These are phyloP conservation scores for Apiotrichum mycotoxinovorans DNA, from an alignment of 1,284 basidiomycete species.

Conservation along the genomic window DNA sequence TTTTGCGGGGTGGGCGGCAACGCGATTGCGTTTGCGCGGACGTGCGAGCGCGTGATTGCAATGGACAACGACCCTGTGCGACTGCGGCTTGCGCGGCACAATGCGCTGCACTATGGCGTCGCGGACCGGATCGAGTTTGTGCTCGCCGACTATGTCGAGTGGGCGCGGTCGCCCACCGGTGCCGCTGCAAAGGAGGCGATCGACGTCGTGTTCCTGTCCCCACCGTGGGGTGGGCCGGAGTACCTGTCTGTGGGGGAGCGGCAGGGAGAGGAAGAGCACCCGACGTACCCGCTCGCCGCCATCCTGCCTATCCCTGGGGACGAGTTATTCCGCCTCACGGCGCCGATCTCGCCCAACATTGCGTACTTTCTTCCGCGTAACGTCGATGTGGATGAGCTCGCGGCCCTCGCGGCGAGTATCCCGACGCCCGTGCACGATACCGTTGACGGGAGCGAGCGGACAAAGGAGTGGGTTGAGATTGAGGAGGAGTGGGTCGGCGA, in stretches of 20 bases:
- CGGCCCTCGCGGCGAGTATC: conserved; percentile 52
- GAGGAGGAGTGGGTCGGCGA: conserved; percentile 56
- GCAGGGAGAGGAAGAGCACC: conserved; percentile 19
- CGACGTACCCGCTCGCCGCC: conserved; percentile 65
- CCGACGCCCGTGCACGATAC: conserved; percentile 1
- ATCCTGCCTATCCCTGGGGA: conserved; percentile 76
- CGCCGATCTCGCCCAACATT: conserved; percentile 67
- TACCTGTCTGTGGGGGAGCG: conserved; percentile 31
- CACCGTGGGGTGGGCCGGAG: conserved; percentile 71
- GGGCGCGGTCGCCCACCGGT: conserved; percentile 59
- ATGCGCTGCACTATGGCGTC: conserved; percentile 89
- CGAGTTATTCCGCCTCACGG: conserved; percentile 70
- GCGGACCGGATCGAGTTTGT: conserved; percentile 91
- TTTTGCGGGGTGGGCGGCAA: conserved; percentile 99
- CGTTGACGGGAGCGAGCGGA: conserved; percentile 13
- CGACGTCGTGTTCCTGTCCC: conserved; percentile 85
- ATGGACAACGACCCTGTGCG: conserved; percentile 81
- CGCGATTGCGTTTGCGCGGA: conserved; percentile 92
- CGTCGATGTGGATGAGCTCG: conserved; percentile 68
- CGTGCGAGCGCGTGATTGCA: conserved; percentile 89
- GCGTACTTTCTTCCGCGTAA: conserved; percentile 91
- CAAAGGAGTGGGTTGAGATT: conserved; percentile 46
- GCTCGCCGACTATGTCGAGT: conserved; percentile 77
- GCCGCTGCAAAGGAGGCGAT: conserved; percentile 53
- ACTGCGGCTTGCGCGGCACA: conserved; percentile 81